A percentile compares a stretch with the other conserved stretches of the same genome.
These are phyloP conservation scores for Phellinidium pouzarii DNA, from an alignment of 1,284 basidiomycete genomes.

Conservation along the genomic window DNA sequence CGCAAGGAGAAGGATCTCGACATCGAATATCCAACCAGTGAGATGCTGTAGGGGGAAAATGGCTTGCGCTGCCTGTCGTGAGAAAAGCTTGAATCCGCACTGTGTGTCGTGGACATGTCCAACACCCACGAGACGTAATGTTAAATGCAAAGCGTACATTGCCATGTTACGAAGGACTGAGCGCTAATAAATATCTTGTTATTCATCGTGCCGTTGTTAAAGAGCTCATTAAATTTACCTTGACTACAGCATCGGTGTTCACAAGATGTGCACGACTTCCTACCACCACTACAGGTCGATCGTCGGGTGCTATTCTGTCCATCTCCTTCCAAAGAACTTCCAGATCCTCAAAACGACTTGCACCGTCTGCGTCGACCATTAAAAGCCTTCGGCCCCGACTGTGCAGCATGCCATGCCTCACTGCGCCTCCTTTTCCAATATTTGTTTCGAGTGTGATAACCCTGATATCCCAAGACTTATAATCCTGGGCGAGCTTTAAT, in stretches of 20 bases:
- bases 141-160: slow-evolving; percentile 87
- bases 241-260: slow-evolving; percentile 88
- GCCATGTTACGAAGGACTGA: slow-evolving; percentile 83
- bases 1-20: slow-evolving; percentile 88
- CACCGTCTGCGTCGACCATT: slow-evolving; percentile 93
- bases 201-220: background rate
- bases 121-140: slow-evolving; percentile 78
- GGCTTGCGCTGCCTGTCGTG: slow-evolving; percentile 67
- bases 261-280: slow-evolving; percentile 91
- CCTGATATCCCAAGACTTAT: slow-evolving; percentile 54
- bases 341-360: slow-evolving; percentile 80
- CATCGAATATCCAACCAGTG: slow-evolving; percentile 91
- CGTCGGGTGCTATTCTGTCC: slow-evolving; percentile 47
- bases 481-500: slow-evolving; percentile 53
- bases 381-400: slow-evolving; percentile 72
- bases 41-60: slow-evolving; percentile 84
- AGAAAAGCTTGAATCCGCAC: slow-evolving; percentile 93
- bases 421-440: slow-evolving; percentile 88
- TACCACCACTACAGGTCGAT: slow-evolving; percentile 62
- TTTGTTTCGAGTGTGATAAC: slow-evolving; percentile 78
- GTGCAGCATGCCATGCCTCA: slow-evolving; percentile 83
- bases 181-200: slow-evolving; percentile 47
- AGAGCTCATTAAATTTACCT: slow-evolving; percentile 42
- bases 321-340: slow-evolving; percentile 68
- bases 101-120: slow-evolving; percentile 89